These are phyloP conservation scores for Trichophyton mentagrophytes DNA, from an alignment of 2,329 filamentous ascomycete genomes.

Conservation along the genomic window DNA sequence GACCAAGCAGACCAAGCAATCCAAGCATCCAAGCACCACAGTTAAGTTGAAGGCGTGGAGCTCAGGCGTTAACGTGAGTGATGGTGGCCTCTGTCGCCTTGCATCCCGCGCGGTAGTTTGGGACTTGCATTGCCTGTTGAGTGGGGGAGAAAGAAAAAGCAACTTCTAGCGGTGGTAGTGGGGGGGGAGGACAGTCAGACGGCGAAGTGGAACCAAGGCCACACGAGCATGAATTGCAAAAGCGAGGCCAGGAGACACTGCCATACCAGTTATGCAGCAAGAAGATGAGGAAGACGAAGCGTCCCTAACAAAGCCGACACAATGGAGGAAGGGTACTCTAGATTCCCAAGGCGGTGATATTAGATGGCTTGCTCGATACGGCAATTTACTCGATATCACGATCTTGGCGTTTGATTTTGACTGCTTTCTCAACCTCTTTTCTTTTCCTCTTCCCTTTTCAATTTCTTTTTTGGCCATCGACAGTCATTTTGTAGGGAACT, in stretches of 20 bases:
- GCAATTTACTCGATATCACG: not conserved
- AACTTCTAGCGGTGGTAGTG: not conserved
- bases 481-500: not conserved
- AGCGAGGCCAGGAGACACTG: not conserved
- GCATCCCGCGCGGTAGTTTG: slow-evolving; percentile 2
- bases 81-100: not conserved
- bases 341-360: not conserved
- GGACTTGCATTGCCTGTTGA: not conserved
- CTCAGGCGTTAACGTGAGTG: slow-evolving; percentile 1
- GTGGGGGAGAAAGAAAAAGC: not conserved
- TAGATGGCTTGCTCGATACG: not conserved
- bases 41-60: not conserved
- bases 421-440: not conserved
- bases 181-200: not conserved
- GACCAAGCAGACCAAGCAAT: not conserved
- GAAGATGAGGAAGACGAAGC: not conserved
- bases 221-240: slow-evolving; percentile 1
- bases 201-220: not conserved
- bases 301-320: too few relatives aligned
- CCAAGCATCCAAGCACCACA: not conserved
- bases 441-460: too few relatives aligned
- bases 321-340: not conserved
- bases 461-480: not conserved
- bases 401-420: slow-evolving; percentile 1
- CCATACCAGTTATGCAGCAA: not conserved